phyloP scores from a whole-genome alignment of 2,329 filamentous ascomycete species.

The Epichloe typhina region DNA sequence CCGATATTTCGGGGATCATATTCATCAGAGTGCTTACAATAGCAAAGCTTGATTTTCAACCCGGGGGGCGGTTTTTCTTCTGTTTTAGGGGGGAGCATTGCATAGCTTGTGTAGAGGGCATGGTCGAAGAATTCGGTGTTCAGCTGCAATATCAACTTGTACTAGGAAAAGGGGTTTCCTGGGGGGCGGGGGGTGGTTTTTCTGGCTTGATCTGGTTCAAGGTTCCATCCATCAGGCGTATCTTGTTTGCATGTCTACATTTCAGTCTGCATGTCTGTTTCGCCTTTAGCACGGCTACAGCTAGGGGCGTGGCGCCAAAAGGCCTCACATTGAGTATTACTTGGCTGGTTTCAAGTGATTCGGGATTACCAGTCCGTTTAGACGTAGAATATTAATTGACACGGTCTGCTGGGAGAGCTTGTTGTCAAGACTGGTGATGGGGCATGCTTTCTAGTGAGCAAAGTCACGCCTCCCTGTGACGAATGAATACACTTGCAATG shows the following conservation, averaged over 20 bases:
- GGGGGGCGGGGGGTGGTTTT: no score
- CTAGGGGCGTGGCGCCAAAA: neutral
- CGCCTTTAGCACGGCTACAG: neutral
- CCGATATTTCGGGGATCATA: slow-evolving; percentile 10
- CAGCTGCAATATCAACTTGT: neutral
- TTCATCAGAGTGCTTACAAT: slow-evolving; percentile 8
- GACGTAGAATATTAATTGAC: neutral
- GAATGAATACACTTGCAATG: no score
- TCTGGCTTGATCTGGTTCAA: neutral
- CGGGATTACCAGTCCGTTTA: neutral
- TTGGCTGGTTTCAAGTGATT: neutral
- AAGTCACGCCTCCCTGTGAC: no score
- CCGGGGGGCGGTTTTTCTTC: neutral
- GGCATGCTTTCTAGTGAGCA: no score
- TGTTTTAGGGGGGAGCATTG: neutral
- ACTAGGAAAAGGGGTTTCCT: neutral
- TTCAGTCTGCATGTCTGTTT: neutral
- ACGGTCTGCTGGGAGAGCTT: no score
- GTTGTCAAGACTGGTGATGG: no score
- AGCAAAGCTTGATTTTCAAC: neutral
- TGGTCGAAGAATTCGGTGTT: neutral
- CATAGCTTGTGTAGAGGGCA: neutral
- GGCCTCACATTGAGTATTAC: neutral
- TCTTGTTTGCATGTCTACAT: neutral
- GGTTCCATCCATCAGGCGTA: neutral